Percentiles rank a stretch among this genome's conserved stretches.
phyloP scores from a whole-genome alignment of 1,284 basidiomycete species.

The Sanghuangporus weigelae region DNA sequence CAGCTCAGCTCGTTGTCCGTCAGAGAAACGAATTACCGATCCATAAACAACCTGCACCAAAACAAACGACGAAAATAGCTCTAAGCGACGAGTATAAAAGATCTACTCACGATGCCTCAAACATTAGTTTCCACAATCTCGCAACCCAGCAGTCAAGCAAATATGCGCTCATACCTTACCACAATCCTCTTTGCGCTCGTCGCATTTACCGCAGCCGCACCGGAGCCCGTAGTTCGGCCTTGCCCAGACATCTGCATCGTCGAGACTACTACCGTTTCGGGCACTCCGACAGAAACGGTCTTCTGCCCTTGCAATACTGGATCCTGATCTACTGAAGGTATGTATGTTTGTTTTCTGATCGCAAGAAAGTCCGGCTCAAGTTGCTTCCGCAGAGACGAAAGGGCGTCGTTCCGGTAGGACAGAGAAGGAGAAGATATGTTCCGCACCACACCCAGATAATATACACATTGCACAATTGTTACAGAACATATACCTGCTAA shows the following conservation, averaged over 20 bases:
- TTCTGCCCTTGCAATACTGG: slow-evolving; percentile 7
- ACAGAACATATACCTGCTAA: background rate
- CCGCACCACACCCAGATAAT: no score
- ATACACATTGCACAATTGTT: background rate
- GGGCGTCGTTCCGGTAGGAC: no score
- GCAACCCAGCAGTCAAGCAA: background rate
- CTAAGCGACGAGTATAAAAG: background rate
- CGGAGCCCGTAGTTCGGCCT: background rate
- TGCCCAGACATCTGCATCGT: slow-evolving; percentile 3
- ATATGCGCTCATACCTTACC: slow-evolving; percentile 7
- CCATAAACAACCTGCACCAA: no score
- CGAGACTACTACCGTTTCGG: slow-evolving; percentile 7
- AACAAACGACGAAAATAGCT: background rate
- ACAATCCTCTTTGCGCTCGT: slow-evolving; percentile 1
- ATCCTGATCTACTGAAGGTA: background rate
- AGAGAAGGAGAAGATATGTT: no score
- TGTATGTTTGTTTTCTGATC: background rate
- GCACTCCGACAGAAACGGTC: slow-evolving; percentile 5
- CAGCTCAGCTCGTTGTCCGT: no score
- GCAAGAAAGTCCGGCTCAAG: background rate
- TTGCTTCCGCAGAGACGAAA: background rate
- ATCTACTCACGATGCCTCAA: background rate
- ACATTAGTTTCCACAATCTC: background rate
- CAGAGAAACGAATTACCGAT: no score
- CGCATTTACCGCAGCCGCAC: background rate